These are phyloP conservation scores for Claviceps lovelessii DNA, from an alignment of 2,329 filamentous ascomycete species.

Conservation along the genomic window DNA sequence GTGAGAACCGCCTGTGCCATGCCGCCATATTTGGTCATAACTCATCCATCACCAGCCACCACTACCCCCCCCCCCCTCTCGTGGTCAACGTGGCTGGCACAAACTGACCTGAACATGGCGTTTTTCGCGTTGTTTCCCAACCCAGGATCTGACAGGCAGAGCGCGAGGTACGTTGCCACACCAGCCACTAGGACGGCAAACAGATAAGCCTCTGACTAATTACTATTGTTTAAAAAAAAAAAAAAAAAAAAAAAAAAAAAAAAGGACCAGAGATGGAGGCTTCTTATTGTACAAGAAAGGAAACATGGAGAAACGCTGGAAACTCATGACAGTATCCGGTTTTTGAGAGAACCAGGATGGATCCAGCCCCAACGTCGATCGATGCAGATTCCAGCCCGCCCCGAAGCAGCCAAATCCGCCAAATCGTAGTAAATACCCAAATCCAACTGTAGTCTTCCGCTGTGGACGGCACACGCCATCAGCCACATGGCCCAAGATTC, in stretches of 20 bases:
- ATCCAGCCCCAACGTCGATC: constrained; percentile 1
- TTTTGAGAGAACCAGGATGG: background rate
- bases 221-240: too few species aligned
- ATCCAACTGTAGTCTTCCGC: too few species aligned
- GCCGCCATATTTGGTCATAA: background rate
- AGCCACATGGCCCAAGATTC: too few species aligned
- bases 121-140: background rate
- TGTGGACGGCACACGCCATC: background rate
- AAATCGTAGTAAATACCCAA: too few species aligned
- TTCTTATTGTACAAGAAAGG: too few species aligned
- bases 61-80: background rate
- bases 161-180: background rate
- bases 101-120: background rate
- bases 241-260: too few species aligned
- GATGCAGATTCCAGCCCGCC: constrained; percentile 1
- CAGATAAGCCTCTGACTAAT: too few species aligned
- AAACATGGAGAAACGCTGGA: too few species aligned
- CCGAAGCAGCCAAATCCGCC: background rate
- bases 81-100: background rate
- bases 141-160: background rate
- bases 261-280: too few species aligned
- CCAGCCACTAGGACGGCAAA: background rate
- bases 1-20: too few species aligned
- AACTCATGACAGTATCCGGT: background rate
- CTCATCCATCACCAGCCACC: background rate